Base-by-base conservation (phyloP, 176 grass and related monocot genomes). In the Alloteropsis semialata region DNA sequence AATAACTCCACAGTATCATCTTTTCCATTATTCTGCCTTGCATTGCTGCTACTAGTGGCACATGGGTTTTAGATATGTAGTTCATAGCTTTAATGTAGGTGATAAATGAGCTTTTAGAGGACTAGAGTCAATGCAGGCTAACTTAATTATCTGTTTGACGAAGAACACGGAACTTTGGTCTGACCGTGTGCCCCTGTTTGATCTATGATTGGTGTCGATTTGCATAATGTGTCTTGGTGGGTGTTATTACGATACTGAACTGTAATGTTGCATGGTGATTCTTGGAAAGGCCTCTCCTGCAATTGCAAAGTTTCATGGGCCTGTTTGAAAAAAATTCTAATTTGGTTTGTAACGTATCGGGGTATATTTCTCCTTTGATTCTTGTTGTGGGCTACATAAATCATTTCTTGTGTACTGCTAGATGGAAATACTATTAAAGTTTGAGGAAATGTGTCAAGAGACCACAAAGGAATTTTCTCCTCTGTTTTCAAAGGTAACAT, bases 351-450 rank as follows among this genome's bases (percentile, higher is more conserved):
- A 36, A 74, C 3, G 25, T 74, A 21, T 45, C 32, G 11, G 14
- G 60, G 29, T 24, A 6, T 42, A 22, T 75, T 60, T 68, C 11
- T 53, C 43, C 1, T 25, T 48, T 60, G 15, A 69, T 85, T 75
- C 21, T 89, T 78, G 28, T 30, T 18, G 13, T 82, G 34, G 56
- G 14, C 43, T 85, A 76, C 78, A 66, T 83, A 65, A 18, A 34
- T 43, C 2, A 64, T 82, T 62, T 62, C 5, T 69, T 84, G 8
- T 63, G 55, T 78, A 25, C 50, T 85, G 72, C 63, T 91, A 99
- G 96, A 90, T 99, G 78, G 96, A 99, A 90, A 92, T 94, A 75
- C 77, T 99, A 62, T 44, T 99, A 85, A 99, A 99, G 85, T 99
- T 99, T 49, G 96, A 99, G 81, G 93, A 99, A 73, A 99, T 99